Evolutionary conservation across 2,329 filamentous ascomycete species (phyloP).

Genomic region (Metarhizium humberi): DNA sequence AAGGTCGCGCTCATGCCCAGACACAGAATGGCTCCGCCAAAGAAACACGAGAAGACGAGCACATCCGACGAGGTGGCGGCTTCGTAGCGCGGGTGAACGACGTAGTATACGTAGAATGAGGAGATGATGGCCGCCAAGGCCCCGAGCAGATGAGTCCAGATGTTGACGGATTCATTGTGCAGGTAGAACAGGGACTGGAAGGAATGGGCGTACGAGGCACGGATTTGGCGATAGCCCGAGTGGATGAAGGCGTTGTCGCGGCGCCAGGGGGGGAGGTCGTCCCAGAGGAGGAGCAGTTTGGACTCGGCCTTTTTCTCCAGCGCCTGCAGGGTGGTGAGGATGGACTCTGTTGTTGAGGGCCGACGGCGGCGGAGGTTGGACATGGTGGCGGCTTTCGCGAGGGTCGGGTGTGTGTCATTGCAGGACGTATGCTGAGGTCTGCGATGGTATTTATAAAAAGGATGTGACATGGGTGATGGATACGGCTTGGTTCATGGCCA

Average conservation of each 20-base stretch:
- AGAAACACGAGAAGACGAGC: constrained; percentile 70
- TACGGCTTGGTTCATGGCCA: constrained; percentile 1
- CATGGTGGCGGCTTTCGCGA: neutral
- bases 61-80: constrained; percentile 54
- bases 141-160: constrained; percentile 57
- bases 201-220: constrained; percentile 36
- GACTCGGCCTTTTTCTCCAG: constrained; percentile 31
- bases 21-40: constrained; percentile 62
- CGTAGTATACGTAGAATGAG: constrained; percentile 43
- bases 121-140: constrained; percentile 46
- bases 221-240: constrained; percentile 42
- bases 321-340: constrained; percentile 17
- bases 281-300: constrained; percentile 42
- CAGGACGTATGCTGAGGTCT: neutral
- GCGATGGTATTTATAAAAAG: neutral
- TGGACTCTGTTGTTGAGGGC: constrained; percentile 14
- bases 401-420: neutral
- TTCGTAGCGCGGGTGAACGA: constrained; percentile 56
- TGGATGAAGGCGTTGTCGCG: constrained; percentile 50
- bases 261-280: constrained; percentile 49
- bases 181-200: constrained; percentile 40
- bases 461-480: neutral
- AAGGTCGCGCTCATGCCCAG: constrained; percentile 77
- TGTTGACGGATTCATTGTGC: constrained; percentile 56
- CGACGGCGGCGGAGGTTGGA: constrained; percentile 17